These are phyloP conservation scores for Parascedosporium putredinis DNA, from an alignment of 2,329 filamentous ascomycete genomes.

Conservation along the genomic window DNA sequence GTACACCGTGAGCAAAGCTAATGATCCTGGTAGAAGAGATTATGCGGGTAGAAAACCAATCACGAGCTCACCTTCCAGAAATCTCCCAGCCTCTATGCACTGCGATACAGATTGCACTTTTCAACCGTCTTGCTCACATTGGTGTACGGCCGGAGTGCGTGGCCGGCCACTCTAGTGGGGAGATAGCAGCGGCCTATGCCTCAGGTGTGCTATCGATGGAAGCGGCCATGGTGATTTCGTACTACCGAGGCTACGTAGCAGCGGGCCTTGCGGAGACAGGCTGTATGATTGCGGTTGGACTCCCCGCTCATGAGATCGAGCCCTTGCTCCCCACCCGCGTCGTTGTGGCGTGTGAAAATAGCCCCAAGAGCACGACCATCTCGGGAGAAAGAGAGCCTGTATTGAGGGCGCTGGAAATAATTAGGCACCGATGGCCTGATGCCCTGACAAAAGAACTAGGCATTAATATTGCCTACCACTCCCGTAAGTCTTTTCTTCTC, in stretches of 20 bases:
- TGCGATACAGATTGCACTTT: slow-evolving; percentile 36
- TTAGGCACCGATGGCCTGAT: slow-evolving; percentile 15
- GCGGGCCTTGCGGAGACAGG: slow-evolving; percentile 11
- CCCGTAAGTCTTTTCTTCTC: slow-evolving; percentile 11
- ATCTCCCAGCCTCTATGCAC: slow-evolving; percentile 33
- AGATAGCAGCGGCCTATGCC: slow-evolving; percentile 37
- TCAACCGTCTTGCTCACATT: slow-evolving; percentile 31
- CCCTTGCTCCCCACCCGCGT: slow-evolving; percentile 11
- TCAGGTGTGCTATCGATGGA: slow-evolving; percentile 16
- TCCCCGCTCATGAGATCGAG: not conserved
- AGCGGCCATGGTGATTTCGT: slow-evolving; percentile 19
- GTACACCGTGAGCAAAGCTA: not conserved
- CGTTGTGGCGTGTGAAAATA: slow-evolving; percentile 28
- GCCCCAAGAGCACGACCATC: slow-evolving; percentile 23
- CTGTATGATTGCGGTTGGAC: slow-evolving; percentile 20
- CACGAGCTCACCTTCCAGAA: slow-evolving; percentile 26
- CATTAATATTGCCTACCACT: slow-evolving; percentile 33
- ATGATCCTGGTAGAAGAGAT: slow-evolving; percentile 24
- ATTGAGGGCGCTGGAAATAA: slow-evolving; percentile 7
- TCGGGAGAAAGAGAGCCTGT: slow-evolving; percentile 20
- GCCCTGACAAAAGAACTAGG: slow-evolving; percentile 22
- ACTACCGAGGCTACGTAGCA: slow-evolving; percentile 19
- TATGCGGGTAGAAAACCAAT: slow-evolving; percentile 19
- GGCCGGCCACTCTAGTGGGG: slow-evolving; percentile 36
- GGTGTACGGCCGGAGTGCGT: slow-evolving; percentile 27